Evolutionary conservation across 208 protist genomes (phyloP).

Genomic region (Wallacemonas sp.): DNA sequence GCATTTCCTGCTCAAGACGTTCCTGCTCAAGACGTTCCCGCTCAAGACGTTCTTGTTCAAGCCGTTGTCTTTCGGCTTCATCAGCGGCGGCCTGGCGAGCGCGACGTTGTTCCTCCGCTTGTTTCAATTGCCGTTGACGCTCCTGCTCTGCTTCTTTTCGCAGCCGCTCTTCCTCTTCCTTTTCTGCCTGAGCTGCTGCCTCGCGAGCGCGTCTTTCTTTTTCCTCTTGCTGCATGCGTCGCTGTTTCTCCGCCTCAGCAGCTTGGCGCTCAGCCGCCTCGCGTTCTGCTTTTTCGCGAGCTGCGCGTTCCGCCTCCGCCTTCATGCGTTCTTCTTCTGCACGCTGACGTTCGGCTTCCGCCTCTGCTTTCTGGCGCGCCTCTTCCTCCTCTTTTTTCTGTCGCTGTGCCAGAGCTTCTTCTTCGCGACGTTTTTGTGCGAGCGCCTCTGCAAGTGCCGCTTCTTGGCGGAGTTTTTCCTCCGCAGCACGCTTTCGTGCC

Average conservation of each 20-base stretch:
- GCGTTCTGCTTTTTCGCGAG: not conserved
- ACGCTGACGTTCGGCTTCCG: slow-evolving; percentile 3
- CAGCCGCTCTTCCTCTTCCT: not conserved
- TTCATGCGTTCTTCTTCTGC: not conserved
- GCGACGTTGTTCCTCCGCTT: slow-evolving; percentile 9
- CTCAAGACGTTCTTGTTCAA: slow-evolving; percentile 1
- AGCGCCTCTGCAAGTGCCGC: not conserved
- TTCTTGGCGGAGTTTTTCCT: not conserved
- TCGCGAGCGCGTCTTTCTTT: not conserved
- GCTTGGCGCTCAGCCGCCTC: not conserved
- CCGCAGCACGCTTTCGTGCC: too few relatives aligned
- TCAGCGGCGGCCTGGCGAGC: not conserved
- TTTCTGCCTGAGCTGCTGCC: not conserved
- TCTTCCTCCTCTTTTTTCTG: not conserved
- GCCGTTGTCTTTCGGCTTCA: slow-evolving; percentile 4
- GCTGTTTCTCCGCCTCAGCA: not conserved
- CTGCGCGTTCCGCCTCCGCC: not conserved
- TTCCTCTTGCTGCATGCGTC: not conserved
- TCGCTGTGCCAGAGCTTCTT: not conserved
- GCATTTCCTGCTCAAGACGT: slow-evolving; percentile 3
- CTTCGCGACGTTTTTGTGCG: not conserved
- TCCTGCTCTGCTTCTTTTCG: not conserved
- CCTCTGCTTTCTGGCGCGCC: not conserved
- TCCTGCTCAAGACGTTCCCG: not conserved
- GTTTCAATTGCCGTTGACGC: not conserved